Base-by-base conservation (phyloP, 2,329 filamentous ascomycete genomes). In the Paraphaeosphaeria minitans region DNA sequence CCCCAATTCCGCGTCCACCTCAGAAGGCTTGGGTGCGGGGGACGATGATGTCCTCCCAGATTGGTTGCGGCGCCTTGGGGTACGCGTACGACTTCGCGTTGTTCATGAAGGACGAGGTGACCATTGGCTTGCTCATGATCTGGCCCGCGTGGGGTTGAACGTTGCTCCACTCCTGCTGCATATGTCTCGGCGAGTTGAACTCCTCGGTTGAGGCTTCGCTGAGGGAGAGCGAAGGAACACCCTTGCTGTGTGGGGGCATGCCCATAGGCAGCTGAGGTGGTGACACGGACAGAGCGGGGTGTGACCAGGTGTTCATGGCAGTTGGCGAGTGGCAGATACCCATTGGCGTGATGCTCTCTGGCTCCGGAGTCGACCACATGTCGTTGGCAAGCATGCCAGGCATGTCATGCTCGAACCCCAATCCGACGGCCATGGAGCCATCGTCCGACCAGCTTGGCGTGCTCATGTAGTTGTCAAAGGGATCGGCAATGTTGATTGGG, bases 81-180 rank as follows among this genome's bases (percentile, higher is more conserved):
- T 67, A 56, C 6, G 55, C 50, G 48, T 39, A 51, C 33, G 48
- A 39, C 31, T 67, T 66, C 19, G 83, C 70, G 50, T 77, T 75
- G 56, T 83, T 80, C 35, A 83, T 73, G 55, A 69, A 74, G 10
- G 63, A 58, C 21, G 62, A 61, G 8, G 64, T 63, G 21, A 63
- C 68, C 14, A 59, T 63, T 10, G 70, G 55, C 33, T 65, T 68
- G 21, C 49, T 49, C 58, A 70, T 63, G 53, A 80, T 71, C 27
- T 79, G 70, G 37, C 74, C 75, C 16, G 78, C 76, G 37, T 76
- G 78, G 65, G 80, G 81, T 48, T 78, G 76, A 66, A 82, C 83
- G 31, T 75, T 77, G 12, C 75, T 74, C 82, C 82, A 84, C 12
- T 78, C 78, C 16, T 82, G 78, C 52, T 81, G 80, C 37, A 78